These are phyloP conservation scores for Corchorus olitorius DNA, from an alignment of 345 rosid genomes.

Conservation along the genomic window DNA sequence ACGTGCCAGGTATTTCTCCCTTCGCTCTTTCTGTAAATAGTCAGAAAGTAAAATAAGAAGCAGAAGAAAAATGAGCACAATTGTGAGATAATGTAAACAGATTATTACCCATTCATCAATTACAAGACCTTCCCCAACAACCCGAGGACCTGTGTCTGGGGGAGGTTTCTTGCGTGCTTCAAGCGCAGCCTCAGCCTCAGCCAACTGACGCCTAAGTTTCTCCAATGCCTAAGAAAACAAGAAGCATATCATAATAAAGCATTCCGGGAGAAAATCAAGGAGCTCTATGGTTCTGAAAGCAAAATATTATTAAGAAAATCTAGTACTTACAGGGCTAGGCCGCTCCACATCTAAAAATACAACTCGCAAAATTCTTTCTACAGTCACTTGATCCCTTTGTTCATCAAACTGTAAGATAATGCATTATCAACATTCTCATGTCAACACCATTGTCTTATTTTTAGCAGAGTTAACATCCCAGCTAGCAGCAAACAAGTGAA, in stretches of 20 bases:
- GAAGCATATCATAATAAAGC: not conserved
- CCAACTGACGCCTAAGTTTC: slow-evolving; percentile 80
- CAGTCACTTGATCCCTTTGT: slow-evolving; percentile 78
- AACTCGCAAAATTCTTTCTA: slow-evolving; percentile 80
- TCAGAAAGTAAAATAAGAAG: not conserved
- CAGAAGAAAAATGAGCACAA: not conserved
- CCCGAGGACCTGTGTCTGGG: slow-evolving; percentile 73
- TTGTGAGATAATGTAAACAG: not conserved
- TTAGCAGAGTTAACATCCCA: not conserved
- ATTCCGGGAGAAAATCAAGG: not conserved
- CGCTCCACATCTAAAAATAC: slow-evolving; percentile 71
- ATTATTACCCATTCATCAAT: slow-evolving; percentile 96
- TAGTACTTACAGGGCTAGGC: slow-evolving; percentile 65
- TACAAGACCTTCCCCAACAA: slow-evolving; percentile 92
- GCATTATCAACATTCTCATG: not conserved
- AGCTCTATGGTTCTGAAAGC: not conserved
- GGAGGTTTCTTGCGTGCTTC: slow-evolving; percentile 88
- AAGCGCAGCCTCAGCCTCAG: slow-evolving; percentile 92
- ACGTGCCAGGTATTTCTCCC: slow-evolving; percentile 91
- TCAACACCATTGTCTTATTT: not conserved
- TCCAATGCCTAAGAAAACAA: slow-evolving; percentile 58
- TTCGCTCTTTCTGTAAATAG: slow-evolving; percentile 76
- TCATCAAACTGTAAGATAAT: slow-evolving; percentile 79
- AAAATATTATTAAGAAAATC: not conserved
- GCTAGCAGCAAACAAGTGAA: not conserved